A percentile compares a stretch with the other conserved stretches of the same genome.
phyloP scores from a whole-genome alignment of 257 asterid genomes.

The Nicotiana attenuata region DNA sequence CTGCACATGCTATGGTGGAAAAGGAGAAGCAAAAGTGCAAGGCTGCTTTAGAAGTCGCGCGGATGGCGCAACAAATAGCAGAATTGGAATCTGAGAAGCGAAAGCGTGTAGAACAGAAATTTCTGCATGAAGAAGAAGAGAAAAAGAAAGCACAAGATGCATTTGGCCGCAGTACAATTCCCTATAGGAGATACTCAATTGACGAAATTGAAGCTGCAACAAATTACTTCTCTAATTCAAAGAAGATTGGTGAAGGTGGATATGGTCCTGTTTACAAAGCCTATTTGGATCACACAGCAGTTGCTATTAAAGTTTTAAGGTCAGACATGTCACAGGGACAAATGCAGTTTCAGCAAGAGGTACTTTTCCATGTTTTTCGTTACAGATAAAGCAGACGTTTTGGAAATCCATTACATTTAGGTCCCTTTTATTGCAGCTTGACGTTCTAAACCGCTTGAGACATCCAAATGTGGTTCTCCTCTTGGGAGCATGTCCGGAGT shows the following conservation, averaged over 20 bases:
- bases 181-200: conserved; percentile 52
- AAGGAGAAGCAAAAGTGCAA: conserved; percentile 67
- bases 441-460: conserved; percentile 72
- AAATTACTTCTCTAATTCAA: conserved; percentile 45
- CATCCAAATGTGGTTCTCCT: conserved; percentile 96
- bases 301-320: conserved; percentile 82
- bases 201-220: conserved; percentile 75
- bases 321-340: conserved; percentile 80
- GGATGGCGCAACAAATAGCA: conserved; percentile 64
- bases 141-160: conserved; percentile 61
- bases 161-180: conserved; percentile 31
- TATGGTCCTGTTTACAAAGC: conserved; percentile 81
- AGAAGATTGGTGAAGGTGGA: conserved; percentile 95
- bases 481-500: conserved; percentile 90
- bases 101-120: conserved; percentile 50
- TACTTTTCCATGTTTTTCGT: conserved; percentile 15
- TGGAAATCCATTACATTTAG: not conserved
- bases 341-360: conserved; percentile 83
- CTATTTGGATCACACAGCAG: conserved; percentile 66
- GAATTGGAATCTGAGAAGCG: conserved; percentile 64
- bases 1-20: conserved; percentile 48
- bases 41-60: conserved; percentile 74
- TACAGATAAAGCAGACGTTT: not conserved
- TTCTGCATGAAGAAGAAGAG: conserved; percentile 46
- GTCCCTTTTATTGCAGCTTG: conserved; percentile 44